phyloP scores from a whole-genome alignment of 1,139 yeast genomes.

The Scheffersomyces quercinus region DNA sequence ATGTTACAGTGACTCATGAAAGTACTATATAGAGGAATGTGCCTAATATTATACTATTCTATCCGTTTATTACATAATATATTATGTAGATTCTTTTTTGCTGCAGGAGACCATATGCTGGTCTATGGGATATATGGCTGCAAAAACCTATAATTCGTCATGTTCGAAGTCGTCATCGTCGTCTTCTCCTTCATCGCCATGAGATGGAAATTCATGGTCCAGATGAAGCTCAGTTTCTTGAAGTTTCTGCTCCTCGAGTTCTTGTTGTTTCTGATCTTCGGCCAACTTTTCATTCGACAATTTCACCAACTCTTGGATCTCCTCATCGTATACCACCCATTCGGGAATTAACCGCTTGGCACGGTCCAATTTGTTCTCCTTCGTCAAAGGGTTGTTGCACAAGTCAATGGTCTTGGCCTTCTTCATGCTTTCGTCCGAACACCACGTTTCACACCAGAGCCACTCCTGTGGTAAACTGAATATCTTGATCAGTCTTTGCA shows the following conservation, averaged over 20 bases:
- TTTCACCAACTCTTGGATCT: constrained; percentile 26
- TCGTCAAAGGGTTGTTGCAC: constrained; percentile 80
- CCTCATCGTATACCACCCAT: constrained; percentile 67
- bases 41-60: too few species aligned
- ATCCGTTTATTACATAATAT: too few species aligned
- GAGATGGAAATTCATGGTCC: constrained; percentile 2
- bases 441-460: constrained; percentile 96
- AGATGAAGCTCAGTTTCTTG: constrained; percentile 2
- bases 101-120: too few species aligned
- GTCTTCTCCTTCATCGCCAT: constrained; percentile 4
- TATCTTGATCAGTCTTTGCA: constrained; percentile 69
- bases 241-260: constrained; percentile 2
- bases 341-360: constrained; percentile 79
- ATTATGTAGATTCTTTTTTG: too few species aligned
- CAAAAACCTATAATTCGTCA: constrained; percentile 13
- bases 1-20: too few species aligned
- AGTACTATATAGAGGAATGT: too few species aligned
- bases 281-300: neutral
- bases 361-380: constrained; percentile 71
- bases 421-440: constrained; percentile 60
- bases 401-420: constrained; percentile 78
- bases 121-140: too few species aligned
- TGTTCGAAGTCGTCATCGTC: constrained; percentile 8
- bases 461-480: constrained; percentile 77
- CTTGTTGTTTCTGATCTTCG: constrained; percentile 1